These are phyloP conservation scores for Globisporangium paddicum DNA, from an alignment of 352 stramenopile species.

Conservation along the genomic window DNA sequence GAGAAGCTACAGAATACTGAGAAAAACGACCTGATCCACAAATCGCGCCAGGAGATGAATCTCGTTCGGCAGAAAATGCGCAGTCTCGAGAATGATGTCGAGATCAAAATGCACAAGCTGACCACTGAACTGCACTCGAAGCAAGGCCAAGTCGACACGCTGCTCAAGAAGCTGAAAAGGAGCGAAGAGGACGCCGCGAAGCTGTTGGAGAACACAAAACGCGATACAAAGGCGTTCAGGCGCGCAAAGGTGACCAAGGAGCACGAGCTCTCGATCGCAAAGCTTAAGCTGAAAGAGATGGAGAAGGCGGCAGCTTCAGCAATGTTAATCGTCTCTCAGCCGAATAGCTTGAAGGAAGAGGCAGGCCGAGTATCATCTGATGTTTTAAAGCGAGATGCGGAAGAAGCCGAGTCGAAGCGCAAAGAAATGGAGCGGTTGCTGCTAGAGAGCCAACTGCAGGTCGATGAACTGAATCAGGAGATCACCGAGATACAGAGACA, in stretches of 20 bases:
- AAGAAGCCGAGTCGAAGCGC: slow-evolving; percentile 22
- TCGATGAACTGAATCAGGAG: slow-evolving; percentile 52
- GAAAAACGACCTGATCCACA: slow-evolving; percentile 45
- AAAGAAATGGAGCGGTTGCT: slow-evolving; percentile 52
- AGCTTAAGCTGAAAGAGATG: slow-evolving; percentile 59
- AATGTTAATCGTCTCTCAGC: background rate
- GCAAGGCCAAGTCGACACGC: slow-evolving; percentile 44
- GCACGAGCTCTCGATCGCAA: slow-evolving; percentile 52
- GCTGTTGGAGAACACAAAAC: slow-evolving; percentile 39
- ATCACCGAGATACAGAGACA: slow-evolving; percentile 37
- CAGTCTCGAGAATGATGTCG: slow-evolving; percentile 48
- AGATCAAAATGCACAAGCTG: slow-evolving; percentile 54
- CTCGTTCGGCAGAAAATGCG: slow-evolving; percentile 52
- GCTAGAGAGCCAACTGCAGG: slow-evolving; percentile 42
- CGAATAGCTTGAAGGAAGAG: slow-evolving; percentile 22
- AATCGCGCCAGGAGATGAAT: slow-evolving; percentile 54
- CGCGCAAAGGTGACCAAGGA: slow-evolving; percentile 59
- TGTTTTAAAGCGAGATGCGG: slow-evolving; percentile 9
- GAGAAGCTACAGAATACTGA: slow-evolving; percentile 58
- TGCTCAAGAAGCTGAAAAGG: slow-evolving; percentile 51
- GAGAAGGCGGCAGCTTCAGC: slow-evolving; percentile 36
- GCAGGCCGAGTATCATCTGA: slow-evolving; percentile 1
- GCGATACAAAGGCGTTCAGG: slow-evolving; percentile 41
- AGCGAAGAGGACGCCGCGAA: slow-evolving; percentile 47
- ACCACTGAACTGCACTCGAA: slow-evolving; percentile 51